phyloP scores from a whole-genome alignment of 2,329 filamentous ascomycete genomes.

The Diaporthe citri region DNA sequence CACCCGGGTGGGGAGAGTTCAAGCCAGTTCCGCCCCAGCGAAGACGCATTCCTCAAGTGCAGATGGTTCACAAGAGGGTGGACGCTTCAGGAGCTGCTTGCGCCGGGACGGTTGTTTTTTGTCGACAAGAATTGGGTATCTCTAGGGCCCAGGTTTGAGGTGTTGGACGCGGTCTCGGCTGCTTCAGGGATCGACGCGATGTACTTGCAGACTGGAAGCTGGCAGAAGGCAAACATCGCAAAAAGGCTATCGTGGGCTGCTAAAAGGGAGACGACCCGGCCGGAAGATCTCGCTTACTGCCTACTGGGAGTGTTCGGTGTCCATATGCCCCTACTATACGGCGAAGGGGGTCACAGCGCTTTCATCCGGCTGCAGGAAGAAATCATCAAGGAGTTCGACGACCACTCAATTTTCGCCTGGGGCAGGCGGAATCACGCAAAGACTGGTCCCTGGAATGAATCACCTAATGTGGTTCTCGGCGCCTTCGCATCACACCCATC shows the following conservation, averaged over 20 bases:
- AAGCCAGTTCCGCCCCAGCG: background rate
- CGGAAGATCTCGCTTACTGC: conserved; percentile 29
- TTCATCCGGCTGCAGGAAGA: conserved; percentile 31
- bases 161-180: background rate
- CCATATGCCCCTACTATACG: conserved; percentile 24
- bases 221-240: conserved; percentile 26
- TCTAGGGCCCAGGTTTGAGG: background rate
- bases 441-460: conserved; percentile 19
- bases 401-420: conserved; percentile 33
- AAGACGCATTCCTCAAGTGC: background rate
- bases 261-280: conserved; percentile 21
- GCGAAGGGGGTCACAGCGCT: conserved; percentile 29
- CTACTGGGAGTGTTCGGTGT: conserved; percentile 17
- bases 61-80: conserved; percentile 20
- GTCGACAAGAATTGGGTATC: conserved; percentile 20
- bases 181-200: conserved; percentile 13
- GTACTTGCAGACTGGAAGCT: conserved; percentile 3
- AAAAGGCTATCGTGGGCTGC: conserved; percentile 28
- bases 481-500: conserved; percentile 27
- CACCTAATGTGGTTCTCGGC: conserved; percentile 3
- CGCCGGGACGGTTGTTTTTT: background rate
- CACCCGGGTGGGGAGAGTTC: background rate
- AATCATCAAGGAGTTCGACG: conserved; percentile 33
- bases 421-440: conserved; percentile 24
- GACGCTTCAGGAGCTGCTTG: conserved; percentile 18